Evolutionary conservation across 257 asterid species (phyloP), one percentile per base, ranked within the genome.

Genomic region (Capsicum chinense): DNA sequence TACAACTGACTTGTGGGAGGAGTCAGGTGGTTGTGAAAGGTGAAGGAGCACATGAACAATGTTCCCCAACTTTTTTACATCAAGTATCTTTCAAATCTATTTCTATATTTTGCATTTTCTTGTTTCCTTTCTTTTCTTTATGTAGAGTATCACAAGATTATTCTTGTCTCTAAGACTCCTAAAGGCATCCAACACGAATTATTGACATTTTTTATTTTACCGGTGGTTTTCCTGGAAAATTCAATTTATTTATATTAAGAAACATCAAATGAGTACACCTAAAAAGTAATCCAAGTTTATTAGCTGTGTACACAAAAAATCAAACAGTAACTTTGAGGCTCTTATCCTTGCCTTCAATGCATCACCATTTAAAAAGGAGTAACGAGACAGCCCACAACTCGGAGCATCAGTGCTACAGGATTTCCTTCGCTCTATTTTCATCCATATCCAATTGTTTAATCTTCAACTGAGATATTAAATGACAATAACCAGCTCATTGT

Each of bases 41-140:
- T 14, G 78, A 67, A 67, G 50, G 78, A 35, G 54, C 78, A 68
- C 54, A 7, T 68, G 78, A 68, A 39, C 6, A 13, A 68, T 68
- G 73, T 3, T 39, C 54, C 13, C 76, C 39, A 68, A 4, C 15
- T 4, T 39, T 64, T 68, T 68, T 14, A 37, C 52, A 14, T 9
- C 26, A 68, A 39, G 52, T 21, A 37, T 68, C 21, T 39, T 68
- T 68, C 50, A 35, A 15, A 14, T 9, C 11, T 0, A 19, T 19
- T 19, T 1, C 39, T 19, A 3, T 39, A 7, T 9, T 69, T 69
- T 15, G 33, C 79, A 7, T 69, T 69, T 56, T 37, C 79, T 15
- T 39, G 33, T 69, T 39, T 69, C 73, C 9, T 66, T 13, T 33
- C 10, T 64, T 63, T 13, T 12, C 50, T 69, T 69, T 17, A 15